Percentiles rank a stretch among this genome's conserved stretches.
Conservation (phyloP, 2,329 filamentous ascomycete genomes). For the Exophiala alcalophila region DNA sequence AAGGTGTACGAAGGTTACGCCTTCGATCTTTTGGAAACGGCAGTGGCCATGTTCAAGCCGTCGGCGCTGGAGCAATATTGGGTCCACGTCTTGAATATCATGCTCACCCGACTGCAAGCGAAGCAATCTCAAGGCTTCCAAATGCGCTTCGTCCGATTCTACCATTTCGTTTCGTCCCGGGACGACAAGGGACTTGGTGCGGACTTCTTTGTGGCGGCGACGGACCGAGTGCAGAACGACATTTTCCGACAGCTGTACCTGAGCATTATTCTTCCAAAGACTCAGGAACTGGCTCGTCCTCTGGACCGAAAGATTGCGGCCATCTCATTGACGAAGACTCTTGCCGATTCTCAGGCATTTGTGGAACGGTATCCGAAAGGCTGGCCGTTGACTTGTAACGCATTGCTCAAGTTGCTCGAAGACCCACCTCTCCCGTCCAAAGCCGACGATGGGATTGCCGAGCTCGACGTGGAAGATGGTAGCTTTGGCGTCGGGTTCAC, state of each 20-base stretch:
- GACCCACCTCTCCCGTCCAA: slow-evolving; percentile 74
- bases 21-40: slow-evolving; percentile 84
- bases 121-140: slow-evolving; percentile 81
- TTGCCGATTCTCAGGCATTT: slow-evolving; percentile 82
- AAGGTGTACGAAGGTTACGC: slow-evolving; percentile 83
- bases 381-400: slow-evolving; percentile 85
- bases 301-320: slow-evolving; percentile 91
- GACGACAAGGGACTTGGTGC: slow-evolving; percentile 80
- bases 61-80: slow-evolving; percentile 71
- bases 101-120: slow-evolving; percentile 70
- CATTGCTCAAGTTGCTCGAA: slow-evolving; percentile 82
- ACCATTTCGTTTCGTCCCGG: slow-evolving; percentile 80
- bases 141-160: slow-evolving; percentile 86
- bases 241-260: slow-evolving; percentile 63
- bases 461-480: slow-evolving; percentile 91
- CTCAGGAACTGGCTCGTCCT: slow-evolving; percentile 81
- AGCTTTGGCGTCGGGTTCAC: slow-evolving; percentile 95
- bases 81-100: slow-evolving; percentile 71
- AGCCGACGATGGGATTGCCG: slow-evolving; percentile 73
- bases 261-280: slow-evolving; percentile 80
- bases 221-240: slow-evolving; percentile 74
- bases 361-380: slow-evolving; percentile 79
- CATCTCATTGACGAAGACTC: slow-evolving; percentile 86
- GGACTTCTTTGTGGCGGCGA: slow-evolving; percentile 84
- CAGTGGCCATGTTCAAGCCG: slow-evolving; percentile 69